phyloP scores from a whole-genome alignment of 768 basidiomycete genomes.

The Mycena galopus region DNA sequence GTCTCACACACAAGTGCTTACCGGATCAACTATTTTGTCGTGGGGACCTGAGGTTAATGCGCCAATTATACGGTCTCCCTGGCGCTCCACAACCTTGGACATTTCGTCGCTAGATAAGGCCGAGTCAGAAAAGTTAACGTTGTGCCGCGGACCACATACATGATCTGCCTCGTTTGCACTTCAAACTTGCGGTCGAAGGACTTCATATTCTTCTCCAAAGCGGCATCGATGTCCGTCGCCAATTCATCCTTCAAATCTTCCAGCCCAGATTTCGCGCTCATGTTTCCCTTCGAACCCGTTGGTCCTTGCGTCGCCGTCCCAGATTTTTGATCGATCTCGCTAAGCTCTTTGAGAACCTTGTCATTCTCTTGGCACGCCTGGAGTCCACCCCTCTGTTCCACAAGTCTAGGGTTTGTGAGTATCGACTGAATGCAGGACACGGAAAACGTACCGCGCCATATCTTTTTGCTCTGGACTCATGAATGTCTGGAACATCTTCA shows the following conservation, averaged over 20 bases:
- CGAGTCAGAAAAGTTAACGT: neutral
- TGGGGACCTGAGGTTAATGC: conserved; percentile 50
- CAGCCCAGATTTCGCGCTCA: conserved; percentile 26
- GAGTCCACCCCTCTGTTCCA: conserved; percentile 40
- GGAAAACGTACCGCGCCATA: conserved; percentile 39
- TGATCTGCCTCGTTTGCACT: conserved; percentile 47
- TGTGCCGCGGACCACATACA: conserved; percentile 3
- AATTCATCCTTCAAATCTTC: conserved; percentile 41
- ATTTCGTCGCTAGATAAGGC: conserved; percentile 42
- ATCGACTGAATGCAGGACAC: neutral
- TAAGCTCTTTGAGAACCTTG: conserved; percentile 35
- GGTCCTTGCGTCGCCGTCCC: conserved; percentile 14
- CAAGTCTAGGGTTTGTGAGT: conserved; percentile 2
- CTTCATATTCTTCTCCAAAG: conserved; percentile 46
- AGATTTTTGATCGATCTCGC: conserved; percentile 31
- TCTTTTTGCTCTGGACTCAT: conserved; percentile 41
- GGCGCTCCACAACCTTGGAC: conserved; percentile 42
- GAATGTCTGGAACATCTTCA: conserved; percentile 42
- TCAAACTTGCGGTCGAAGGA: conserved; percentile 51
- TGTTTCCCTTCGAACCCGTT: conserved; percentile 30
- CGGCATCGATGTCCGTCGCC: conserved; percentile 41
- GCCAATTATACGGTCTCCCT: conserved; percentile 49
- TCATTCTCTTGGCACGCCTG: conserved; percentile 36
- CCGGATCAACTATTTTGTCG: conserved; percentile 48
- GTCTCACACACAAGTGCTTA: neutral